phyloP scores from a whole-genome alignment of 345 rosid species.

The Ceriops zippeliana region DNA sequence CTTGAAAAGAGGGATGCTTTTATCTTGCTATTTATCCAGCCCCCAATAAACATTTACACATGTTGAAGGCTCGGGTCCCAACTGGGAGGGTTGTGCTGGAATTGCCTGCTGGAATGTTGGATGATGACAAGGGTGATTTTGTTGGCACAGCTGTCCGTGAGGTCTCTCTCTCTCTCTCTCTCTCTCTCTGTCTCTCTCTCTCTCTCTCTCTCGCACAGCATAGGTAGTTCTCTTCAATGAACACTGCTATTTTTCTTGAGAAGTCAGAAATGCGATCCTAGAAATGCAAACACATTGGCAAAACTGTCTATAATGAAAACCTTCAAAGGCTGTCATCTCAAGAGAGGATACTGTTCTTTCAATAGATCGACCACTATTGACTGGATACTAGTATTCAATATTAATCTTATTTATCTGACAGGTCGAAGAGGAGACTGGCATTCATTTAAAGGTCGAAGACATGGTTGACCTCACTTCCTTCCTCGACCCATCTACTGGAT shows the following conservation, averaged over 20 bases:
- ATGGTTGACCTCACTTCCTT: conserved; percentile 87
- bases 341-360: not conserved
- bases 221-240: not conserved
- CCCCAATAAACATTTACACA: conserved; percentile 7
- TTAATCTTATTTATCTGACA: conserved; percentile 18
- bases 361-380: not conserved
- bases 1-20: conserved; percentile 1
- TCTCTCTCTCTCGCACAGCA: no score
- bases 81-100: conserved; percentile 73
- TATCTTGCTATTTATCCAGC: not conserved
- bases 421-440: conserved; percentile 92
- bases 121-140: conserved; percentile 78
- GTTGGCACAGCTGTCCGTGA: conserved; percentile 92
- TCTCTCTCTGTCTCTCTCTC: not conserved
- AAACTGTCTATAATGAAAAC: no score
- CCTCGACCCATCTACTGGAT: conserved; percentile 66
- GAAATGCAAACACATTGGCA: no score
- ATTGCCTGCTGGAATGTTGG: conserved; percentile 96
- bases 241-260: not conserved
- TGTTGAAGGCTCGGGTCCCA: conserved; percentile 81
- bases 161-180: conserved; percentile 31
- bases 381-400: not conserved
- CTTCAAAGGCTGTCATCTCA: not conserved
- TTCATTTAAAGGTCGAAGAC: conserved; percentile 59
- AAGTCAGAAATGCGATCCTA: not conserved